phyloP scores from a whole-genome alignment of 768 basidiomycete genomes.

The Ramaria rubella region DNA sequence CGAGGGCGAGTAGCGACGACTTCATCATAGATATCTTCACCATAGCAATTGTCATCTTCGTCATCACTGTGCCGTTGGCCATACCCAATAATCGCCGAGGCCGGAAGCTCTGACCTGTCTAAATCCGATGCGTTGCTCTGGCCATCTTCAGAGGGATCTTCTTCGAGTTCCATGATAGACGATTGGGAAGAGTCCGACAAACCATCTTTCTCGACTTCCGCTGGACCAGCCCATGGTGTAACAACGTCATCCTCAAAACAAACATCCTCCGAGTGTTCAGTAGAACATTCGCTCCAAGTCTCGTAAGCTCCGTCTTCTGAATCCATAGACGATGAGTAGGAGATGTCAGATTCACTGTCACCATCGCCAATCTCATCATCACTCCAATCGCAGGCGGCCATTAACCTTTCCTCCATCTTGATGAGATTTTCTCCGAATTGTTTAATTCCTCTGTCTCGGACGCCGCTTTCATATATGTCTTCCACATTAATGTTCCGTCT shows the following conservation, averaged over 20 bases:
- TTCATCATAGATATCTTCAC: background rate
- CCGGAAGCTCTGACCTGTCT: background rate
- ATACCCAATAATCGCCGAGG: background rate
- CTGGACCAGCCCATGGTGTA: conserved; percentile 15
- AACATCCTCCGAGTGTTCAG: conserved; percentile 5
- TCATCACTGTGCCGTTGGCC: background rate
- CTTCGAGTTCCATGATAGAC: background rate
- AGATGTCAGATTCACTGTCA: background rate
- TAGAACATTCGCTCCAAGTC: conserved; percentile 19
- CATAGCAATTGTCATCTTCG: background rate
- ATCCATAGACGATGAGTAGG: conserved; percentile 3
- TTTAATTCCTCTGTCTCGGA: background rate
- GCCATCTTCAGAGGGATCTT: background rate
- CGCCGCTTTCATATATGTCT: background rate
- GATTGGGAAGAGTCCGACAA: conserved; percentile 2
- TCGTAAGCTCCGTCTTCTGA: conserved; percentile 14
- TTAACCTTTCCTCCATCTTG: background rate
- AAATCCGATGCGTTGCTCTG: background rate
- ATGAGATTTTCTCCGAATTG: background rate
- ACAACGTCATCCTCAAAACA: conserved; percentile 13
- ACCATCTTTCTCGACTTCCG: conserved; percentile 5
- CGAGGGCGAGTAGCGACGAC: background rate
- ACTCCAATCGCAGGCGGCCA: background rate
- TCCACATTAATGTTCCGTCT: background rate
- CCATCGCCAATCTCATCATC: background rate